Percentiles rank a stretch among this genome's conserved stretches.
Evolutionary conservation across 2,329 filamentous ascomycete genomes (phyloP).

Genomic region (Aaosphaeria pasadenensis): DNA sequence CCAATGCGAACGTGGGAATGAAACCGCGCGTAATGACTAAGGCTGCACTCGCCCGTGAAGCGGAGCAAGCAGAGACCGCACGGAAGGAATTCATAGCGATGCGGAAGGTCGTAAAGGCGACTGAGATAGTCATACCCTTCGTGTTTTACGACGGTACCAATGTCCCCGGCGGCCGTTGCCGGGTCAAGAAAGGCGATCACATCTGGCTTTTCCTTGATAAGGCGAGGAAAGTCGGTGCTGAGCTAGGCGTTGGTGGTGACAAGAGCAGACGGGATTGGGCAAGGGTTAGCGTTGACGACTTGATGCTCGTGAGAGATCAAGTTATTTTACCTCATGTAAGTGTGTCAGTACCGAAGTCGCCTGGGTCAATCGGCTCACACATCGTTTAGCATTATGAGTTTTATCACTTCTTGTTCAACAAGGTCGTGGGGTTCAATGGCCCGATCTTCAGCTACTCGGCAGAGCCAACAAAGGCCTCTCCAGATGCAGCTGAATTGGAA

Average conservation of each 20-base stretch:
- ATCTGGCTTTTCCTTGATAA: constrained; percentile 92
- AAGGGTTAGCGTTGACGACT: constrained; percentile 86
- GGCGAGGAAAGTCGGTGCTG: constrained; percentile 84
- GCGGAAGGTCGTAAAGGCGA: constrained; percentile 83
- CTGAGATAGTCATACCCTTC: constrained; percentile 88
- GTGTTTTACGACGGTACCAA: constrained; percentile 97
- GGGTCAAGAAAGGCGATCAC: constrained; percentile 88
- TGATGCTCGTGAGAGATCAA: constrained; percentile 87
- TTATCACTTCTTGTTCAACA: constrained; percentile 95
- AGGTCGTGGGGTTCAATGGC: constrained; percentile 69
- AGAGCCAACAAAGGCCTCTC: constrained; percentile 44
- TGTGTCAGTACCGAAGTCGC: constrained; percentile 2
- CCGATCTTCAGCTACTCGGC: constrained; percentile 74
- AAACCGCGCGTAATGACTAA: constrained; percentile 74
- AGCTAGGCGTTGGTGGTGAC: constrained; percentile 67
- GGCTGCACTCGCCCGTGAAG: constrained; percentile 73
- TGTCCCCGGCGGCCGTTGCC: constrained; percentile 77
- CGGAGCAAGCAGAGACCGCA: constrained; percentile 69
- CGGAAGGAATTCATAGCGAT: constrained; percentile 77
- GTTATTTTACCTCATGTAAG: constrained; percentile 89
- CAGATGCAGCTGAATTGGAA: constrained; percentile 1
- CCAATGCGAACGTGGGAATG: constrained; percentile 57
- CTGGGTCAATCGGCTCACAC: constrained; percentile 9
- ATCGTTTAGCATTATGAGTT: constrained; percentile 83
- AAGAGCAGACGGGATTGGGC: constrained; percentile 82